phyloP scores from a whole-genome alignment of 495 filamentous ascomycete species.

The Aspergillus incahuasiensis region DNA sequence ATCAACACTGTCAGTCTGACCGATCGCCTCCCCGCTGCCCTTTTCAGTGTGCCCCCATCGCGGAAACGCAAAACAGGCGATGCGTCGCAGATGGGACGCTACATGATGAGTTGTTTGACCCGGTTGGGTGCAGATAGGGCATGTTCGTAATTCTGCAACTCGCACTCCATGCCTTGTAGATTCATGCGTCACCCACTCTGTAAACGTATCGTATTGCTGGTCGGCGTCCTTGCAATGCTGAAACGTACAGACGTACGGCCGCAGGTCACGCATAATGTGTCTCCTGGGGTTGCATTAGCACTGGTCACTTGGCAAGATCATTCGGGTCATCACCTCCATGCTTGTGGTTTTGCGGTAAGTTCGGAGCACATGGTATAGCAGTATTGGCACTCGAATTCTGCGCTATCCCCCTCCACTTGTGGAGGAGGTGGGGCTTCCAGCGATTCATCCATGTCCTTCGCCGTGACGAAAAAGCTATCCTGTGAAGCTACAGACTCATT shows the following conservation, averaged over 20 bases:
- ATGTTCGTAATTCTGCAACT: not conserved
- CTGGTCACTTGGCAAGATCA: not conserved
- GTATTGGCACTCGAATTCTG: conserved; percentile 1
- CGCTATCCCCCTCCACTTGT: not conserved
- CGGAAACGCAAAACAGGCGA: not conserved
- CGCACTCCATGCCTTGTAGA: not conserved
- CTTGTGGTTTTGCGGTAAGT: not conserved
- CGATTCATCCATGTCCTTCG: not conserved
- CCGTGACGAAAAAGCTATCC: not conserved
- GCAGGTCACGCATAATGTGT: not conserved
- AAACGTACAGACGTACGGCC: conserved; percentile 1
- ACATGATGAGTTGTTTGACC: not conserved
- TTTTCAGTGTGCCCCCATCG: not conserved
- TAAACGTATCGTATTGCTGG: not conserved
- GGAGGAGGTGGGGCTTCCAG: not conserved
- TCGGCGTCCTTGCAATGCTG: not conserved
- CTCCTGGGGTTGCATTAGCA: not conserved
- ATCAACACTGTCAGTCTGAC: not conserved
- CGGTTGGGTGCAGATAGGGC: not conserved
- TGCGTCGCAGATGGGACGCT: not conserved
- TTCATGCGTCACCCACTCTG: not conserved
- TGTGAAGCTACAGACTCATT: not conserved
- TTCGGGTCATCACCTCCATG: not conserved
- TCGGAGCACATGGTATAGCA: not conserved
- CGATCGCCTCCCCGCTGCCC: not conserved